Base-by-base conservation (phyloP, 2,329 filamentous ascomycete species). In the Exophiala alcalophila region DNA sequence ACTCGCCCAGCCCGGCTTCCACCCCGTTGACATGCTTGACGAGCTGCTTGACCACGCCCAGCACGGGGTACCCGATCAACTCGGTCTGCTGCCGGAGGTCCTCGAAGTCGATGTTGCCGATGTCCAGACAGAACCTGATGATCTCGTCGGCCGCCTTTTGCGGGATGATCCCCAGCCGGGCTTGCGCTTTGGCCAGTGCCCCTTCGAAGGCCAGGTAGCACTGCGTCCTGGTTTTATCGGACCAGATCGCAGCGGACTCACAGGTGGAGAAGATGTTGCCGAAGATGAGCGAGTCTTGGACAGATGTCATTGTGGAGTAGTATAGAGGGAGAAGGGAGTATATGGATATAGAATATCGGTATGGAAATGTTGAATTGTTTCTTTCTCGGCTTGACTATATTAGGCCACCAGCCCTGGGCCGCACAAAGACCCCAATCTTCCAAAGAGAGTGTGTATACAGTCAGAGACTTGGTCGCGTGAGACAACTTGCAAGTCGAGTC, bases 221-320 rank as follows among this genome's bases (percentile, higher is more conserved):
- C 36, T 52, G 42, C 11, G 53, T 55, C 20, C 53, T 34, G 9
- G 50, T 55, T 16, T 51, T 47, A 39, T 55, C 53, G 12, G 44
- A 48, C 53, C 53, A 55, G n/a, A 55, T 49, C 19, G 40, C 50
- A 24, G 53, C 48, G 5, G 48, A 52, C 16, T 49, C 44, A n/a
- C 39, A 40, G 7, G 52, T 53, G n/a, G 50, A 54, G 12, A 55
- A 33, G 34, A 55, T 55, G 29, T 50, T 52, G 33, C 50, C 49
- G 33, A 55, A 55, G 37, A 55, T 55, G 19, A 52, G 20, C 4
- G 50, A 54, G 33, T 55, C 53, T 49, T 53, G 51, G 7, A 55
- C 53, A 9, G 50, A 51, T 10, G 47, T 52, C 52, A 55, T 55
- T 15, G 4, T 23, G 9, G 30, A 16, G 4, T 21, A 10, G 10